A percentile compares a stretch with the other conserved stretches of the same genome.
These are phyloP conservation scores for Aspergillus fijiensis DNA, from an alignment of 2,329 filamentous ascomycete species.

Conservation along the genomic window DNA sequence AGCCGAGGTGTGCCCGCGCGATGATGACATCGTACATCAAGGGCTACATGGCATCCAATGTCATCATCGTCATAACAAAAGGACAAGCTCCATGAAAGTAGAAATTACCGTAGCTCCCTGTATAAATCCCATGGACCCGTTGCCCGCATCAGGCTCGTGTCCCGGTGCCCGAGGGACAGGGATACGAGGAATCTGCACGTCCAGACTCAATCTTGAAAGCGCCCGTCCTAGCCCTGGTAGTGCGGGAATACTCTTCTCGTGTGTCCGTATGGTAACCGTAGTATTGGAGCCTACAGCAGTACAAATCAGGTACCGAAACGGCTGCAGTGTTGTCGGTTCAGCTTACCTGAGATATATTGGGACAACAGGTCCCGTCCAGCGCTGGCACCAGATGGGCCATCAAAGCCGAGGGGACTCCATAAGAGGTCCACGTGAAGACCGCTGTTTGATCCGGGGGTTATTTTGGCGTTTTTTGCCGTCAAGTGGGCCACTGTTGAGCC, in stretches of 20 bases:
- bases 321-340: too few relatives aligned
- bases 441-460: slow-evolving; percentile 70
- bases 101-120: slow-evolving; percentile 66
- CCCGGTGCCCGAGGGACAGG: slow-evolving; percentile 53
- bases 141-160: slow-evolving; percentile 40
- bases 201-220: slow-evolving; percentile 69
- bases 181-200: slow-evolving; percentile 69
- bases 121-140: slow-evolving; percentile 67
- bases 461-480: slow-evolving; percentile 60
- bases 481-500: slow-evolving; percentile 73
- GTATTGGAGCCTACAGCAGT: slow-evolving; percentile 67
- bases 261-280: slow-evolving; percentile 70
- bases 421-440: slow-evolving; percentile 65
- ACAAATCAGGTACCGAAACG: slow-evolving; percentile 10
- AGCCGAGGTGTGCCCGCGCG: slow-evolving; percentile 27
- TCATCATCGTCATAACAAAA: slow-evolving; percentile 10
- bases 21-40: slow-evolving; percentile 10
- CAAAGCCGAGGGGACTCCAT: slow-evolving; percentile 69
- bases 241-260: slow-evolving; percentile 70
- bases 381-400: slow-evolving; percentile 60
- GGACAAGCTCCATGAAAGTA: slow-evolving; percentile 22
- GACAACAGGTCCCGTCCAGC: slow-evolving; percentile 74
- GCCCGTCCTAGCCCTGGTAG: slow-evolving; percentile 71
- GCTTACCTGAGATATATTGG: slow-evolving; percentile 73
- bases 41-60: slow-evolving; percentile 10